phyloP scores from a whole-genome alignment of 345 rosid species.

The Populus deltoides region DNA sequence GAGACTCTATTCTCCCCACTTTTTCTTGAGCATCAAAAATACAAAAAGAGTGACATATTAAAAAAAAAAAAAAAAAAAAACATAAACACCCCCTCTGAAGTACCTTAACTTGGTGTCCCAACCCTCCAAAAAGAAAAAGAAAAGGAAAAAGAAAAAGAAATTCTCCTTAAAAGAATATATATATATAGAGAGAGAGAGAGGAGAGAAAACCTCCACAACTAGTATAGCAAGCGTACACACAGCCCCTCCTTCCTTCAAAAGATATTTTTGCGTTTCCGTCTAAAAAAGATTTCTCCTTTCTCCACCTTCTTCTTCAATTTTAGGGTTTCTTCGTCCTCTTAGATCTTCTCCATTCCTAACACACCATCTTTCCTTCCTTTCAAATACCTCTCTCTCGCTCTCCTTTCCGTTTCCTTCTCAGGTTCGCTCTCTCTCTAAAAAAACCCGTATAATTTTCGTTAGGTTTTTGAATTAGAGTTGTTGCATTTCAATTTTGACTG shows the following conservation, averaged over 20 bases:
- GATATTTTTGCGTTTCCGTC: conserved; percentile 27
- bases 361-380: background rate
- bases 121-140: too few species aligned
- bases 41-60: too few species aligned
- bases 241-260: background rate
- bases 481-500: conserved; percentile 15
- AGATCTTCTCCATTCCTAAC: background rate
- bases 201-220: background rate
- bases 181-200: too few species aligned
- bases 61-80: too few species aligned
- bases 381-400: background rate
- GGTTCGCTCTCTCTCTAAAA: background rate
- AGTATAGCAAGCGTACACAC: background rate
- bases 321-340: conserved; percentile 3
- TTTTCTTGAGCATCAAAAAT: too few species aligned
- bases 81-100: too few species aligned
- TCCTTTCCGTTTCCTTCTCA: background rate
- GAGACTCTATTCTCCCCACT: too few species aligned
- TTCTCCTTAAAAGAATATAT: background rate
- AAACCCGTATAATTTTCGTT: background rate
- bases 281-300: conserved; percentile 9
- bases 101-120: too few species aligned
- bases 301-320: background rate
- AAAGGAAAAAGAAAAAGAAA: background rate
- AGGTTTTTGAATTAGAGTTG: background rate